Evolutionary conservation across 2,329 filamentous ascomycete genomes (phyloP).

Genomic region (Trichophyton benhamiae): DNA sequence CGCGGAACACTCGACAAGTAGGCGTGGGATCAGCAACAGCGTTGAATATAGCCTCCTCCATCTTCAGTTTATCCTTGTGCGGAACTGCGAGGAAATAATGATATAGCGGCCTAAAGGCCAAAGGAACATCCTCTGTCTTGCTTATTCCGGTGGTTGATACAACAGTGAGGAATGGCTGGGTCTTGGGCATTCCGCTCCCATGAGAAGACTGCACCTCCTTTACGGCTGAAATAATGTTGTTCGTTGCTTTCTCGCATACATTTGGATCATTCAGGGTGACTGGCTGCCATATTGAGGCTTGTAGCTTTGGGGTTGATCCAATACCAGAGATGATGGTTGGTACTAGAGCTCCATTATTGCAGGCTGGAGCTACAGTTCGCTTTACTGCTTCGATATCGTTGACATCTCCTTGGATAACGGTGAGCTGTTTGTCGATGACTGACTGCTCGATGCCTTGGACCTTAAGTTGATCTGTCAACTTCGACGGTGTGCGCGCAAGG

Average conservation of each 20-base stretch:
- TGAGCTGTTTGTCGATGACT: slow-evolving; percentile 31
- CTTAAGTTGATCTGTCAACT: slow-evolving; percentile 35
- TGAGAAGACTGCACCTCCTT: slow-evolving; percentile 12
- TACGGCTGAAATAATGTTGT: slow-evolving; percentile 16
- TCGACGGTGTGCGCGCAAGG: slow-evolving; percentile 39
- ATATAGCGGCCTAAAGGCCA: slow-evolving; percentile 14
- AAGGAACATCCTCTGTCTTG: slow-evolving; percentile 12
- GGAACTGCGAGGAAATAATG: slow-evolving; percentile 18
- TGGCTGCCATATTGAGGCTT: slow-evolving; percentile 15
- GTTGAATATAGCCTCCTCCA: slow-evolving; percentile 15
- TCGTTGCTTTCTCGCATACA: slow-evolving; percentile 18
- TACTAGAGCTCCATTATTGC: slow-evolving; percentile 21
- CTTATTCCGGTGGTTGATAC: slow-evolving; percentile 20
- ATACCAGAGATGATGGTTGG: slow-evolving; percentile 39
- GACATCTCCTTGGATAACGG: slow-evolving; percentile 38
- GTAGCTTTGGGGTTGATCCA: slow-evolving; percentile 16
- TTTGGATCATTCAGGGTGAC: slow-evolving; percentile 18
- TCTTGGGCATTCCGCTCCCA: neutral
- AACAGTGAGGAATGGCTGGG: slow-evolving; percentile 15
- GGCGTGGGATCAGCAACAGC: slow-evolving; percentile 15
- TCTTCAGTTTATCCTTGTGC: slow-evolving; percentile 16
- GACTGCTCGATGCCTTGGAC: slow-evolving; percentile 29
- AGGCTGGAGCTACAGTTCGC: slow-evolving; percentile 23
- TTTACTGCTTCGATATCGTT: slow-evolving; percentile 33
- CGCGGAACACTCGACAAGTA: slow-evolving; percentile 13